Base-by-base conservation (phyloP, 352 stramenopile genomes). In the Pythium rishiriense region DNA sequence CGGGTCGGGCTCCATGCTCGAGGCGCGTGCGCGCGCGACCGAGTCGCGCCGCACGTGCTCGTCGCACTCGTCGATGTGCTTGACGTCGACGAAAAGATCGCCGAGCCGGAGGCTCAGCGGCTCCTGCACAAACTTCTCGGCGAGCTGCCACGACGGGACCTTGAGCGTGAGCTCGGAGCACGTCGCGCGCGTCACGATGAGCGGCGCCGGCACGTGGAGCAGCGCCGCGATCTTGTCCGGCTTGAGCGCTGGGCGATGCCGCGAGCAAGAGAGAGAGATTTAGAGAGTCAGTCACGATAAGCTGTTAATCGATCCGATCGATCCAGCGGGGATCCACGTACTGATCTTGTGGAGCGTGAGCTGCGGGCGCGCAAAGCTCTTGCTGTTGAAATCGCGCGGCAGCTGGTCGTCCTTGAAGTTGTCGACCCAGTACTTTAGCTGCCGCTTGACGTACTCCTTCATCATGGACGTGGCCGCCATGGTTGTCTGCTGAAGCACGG, bases 391-490 rank as follows among this genome's bases (percentile, higher is more conserved):
- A 55, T 88, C 78, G 33, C 79, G 76, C 35, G 80, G 82, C 28
- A 89, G 62, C 68, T 83, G 74, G 35, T 78, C 68, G 52, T 88
- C 78, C 33, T 72, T 78, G 59, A 87, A 87, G 61, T 75, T 76
- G 15, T 87, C 78, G 62, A 87, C 60, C 82, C 80, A 89, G 69
- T 88, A 81, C 41, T 68, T 73, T 46, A 90, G 76, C 62, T 90
- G 79, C 46, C 75, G 78, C 48, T 78, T 78, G 15, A 90, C 62
- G 56, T 88, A 87, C 62, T 90, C 81, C 70, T 90, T 90, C 78
- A 90, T 88, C 74, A 81, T 81, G 41, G 55, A 70, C 41, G 74
- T 71, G 35, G 61, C 53, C 47, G 62, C 48, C 54, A 64, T 76
- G 28, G 35, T 47, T 2, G 51, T 52, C 26, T 12, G 22, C 12